Evolutionary conservation across 176 grass and related monocot genomes (phyloP), one percentile per base, ranked within the genome.

Genomic region (Leersia perrieri): DNA sequence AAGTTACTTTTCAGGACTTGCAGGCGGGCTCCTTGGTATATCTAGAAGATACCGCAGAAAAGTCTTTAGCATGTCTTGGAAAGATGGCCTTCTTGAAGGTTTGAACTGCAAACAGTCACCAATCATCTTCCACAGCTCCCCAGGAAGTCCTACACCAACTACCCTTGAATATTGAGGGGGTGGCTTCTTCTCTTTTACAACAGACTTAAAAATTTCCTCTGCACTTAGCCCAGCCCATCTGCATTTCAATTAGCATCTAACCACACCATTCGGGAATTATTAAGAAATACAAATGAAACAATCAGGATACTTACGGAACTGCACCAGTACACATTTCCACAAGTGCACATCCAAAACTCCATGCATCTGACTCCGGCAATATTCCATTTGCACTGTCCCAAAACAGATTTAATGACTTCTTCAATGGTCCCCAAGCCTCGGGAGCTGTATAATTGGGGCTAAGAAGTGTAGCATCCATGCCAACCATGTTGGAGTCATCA

Each of bases 251-350:
- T 38, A 72, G 80, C 67, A 79, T 81, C 67, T 75, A 85, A 79
- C 77, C 75, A 73, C 82, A 74, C 34, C 77, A 87, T 87, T 82
- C 53, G 39, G 31, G 13, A 77, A 78, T 51, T 30, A 77, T 77
- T 75, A 77, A 83, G 77, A 79, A 79, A 69, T 51, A 79, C 67
- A 82, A 87, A 87, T 55, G 75, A 82, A 89, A 74, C 66, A 87
- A 80, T 89, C 67, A 83, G 74, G 44, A 53, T 81, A 99, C 97
- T 92, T 92, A 99, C 97, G 97, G 97, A 53, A 95, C 87, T 84
- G 97, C 94, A 66, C 97, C 97, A 93, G 97, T 99, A 80, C 97
- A 99, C 97, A 99, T 99, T 86, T 99, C 97, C 80, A 99, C 97
- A 89, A 99, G 90, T 58, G 97, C 91, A 66, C 97, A 99, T 36